Evolutionary conservation across 371 early-diverging fungal species (phyloP), one percentile per base, ranked within the genome.

Genomic region (Mortierella sp.): DNA sequence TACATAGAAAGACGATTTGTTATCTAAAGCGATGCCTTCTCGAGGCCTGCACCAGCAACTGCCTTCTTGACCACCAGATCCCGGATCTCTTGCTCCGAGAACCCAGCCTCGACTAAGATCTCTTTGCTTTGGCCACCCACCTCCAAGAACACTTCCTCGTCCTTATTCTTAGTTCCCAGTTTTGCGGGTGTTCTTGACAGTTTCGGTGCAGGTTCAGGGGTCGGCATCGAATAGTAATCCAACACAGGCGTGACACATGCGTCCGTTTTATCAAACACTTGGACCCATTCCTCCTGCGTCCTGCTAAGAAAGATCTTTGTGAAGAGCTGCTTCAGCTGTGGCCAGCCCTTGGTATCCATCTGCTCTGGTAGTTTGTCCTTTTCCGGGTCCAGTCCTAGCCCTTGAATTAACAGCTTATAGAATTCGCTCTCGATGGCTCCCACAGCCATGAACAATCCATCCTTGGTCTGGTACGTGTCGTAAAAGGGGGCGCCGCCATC

Each of bases 401-500:
- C 86, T 48, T 86, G 79, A n/a, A 91, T 21, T 5, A 91, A 64
- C n/a, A 63, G 43, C 15, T 78, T 68, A 68, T 90, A 93, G 62
- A 93, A 93, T 50, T 90, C 87, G 2, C 88, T 84, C 60, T 93
- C 93, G 51, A 93, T 81, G 6, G 91, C 88, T 2, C 91, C 93
- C 82, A 90, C 89, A 12, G 91, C 86, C 86, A 92, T 89, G 57
- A 76, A 89, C 27, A 80, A 83, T 21, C 81, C 83, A 58, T 93
- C 93, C 62, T 85, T 88, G 19, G 93, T 91, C 70, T 86, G 75
- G 72, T 93, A 93, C 1, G 84, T 84, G 59, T 89, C 84, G 64
- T 91, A 91, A 64, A 90, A 93, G 41, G 81, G 92, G 7, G 93
- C 90, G 3, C 92, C 93, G 19, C 88, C 81, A 67, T 92, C 93